phyloP scores from a whole-genome alignment of 163 green algal species.

The Volvox carteri region DNA sequence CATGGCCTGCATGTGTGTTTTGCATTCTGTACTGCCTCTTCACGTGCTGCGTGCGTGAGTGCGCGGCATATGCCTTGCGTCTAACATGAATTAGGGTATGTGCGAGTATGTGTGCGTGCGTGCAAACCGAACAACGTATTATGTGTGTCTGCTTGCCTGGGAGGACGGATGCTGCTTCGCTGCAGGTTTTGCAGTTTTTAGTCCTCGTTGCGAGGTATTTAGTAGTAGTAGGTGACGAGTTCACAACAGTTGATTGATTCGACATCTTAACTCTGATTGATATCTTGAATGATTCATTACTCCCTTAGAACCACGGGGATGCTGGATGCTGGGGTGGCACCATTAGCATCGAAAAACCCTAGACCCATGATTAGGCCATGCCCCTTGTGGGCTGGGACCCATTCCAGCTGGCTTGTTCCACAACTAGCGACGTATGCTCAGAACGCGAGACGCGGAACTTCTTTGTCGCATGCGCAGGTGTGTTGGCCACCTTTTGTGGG shows the following conservation, averaged over 20 bases:
- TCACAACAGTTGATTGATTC: slow-evolving; percentile 31
- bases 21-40: not conserved
- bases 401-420: not conserved
- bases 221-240: not conserved
- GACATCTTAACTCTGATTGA: slow-evolving; percentile 17
- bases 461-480: not conserved
- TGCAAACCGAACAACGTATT: too few relatives aligned
- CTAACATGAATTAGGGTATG: too few relatives aligned
- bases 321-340: not conserved
- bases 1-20: not conserved
- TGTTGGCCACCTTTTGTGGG: too few relatives aligned
- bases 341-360: not conserved
- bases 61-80: too few relatives aligned
- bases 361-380: not conserved
- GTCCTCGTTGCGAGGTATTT: not conserved
- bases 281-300: slow-evolving; percentile 7
- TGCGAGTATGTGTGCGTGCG: not conserved
- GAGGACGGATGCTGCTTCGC: not conserved
- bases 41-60: not conserved
- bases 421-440: not conserved
- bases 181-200: slow-evolving; percentile 34
- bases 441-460: too few relatives aligned
- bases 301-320: not conserved
- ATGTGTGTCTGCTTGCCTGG: not conserved
- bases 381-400: not conserved